A percentile compares a stretch with the other conserved stretches of the same genome.
Evolutionary conservation across 495 filamentous ascomycete genomes (phyloP).

Genomic region (Podospora bellae-mahoneyi): DNA sequence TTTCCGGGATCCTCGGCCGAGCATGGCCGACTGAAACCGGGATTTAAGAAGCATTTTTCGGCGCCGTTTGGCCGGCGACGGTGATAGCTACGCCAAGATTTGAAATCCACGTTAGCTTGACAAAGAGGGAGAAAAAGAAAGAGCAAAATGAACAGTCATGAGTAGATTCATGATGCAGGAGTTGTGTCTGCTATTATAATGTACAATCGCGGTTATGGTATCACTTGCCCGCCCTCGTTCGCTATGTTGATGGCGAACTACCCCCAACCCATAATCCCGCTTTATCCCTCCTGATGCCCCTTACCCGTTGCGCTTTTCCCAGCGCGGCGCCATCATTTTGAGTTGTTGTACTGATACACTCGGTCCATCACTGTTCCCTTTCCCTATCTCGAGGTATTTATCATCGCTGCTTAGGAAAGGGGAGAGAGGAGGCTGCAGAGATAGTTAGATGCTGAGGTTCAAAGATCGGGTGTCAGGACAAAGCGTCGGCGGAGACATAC

Average conservation of each 20-base stretch:
- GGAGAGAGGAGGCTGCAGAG: conserved; percentile 64
- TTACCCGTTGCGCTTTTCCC: neutral
- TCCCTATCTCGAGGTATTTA: conserved; percentile 3
- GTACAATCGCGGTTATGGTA: conserved; percentile 26
- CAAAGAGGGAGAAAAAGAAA: too few relatives aligned
- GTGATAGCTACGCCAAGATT: neutral
- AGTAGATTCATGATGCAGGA: conserved; percentile 12
- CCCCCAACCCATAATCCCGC: conserved; percentile 3
- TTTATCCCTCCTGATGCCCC: neutral
- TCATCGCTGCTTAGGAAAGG: conserved; percentile 48
- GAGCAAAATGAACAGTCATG: neutral
- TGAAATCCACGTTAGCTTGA: too few relatives aligned
- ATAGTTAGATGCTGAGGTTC: conserved; percentile 11
- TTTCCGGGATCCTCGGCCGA: conserved; percentile 20
- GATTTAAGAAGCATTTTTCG: conserved; percentile 12
- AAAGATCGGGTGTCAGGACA: neutral
- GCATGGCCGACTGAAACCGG: conserved; percentile 23
- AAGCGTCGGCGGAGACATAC: conserved; percentile 45
- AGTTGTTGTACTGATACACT: neutral
- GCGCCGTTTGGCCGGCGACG: neutral
- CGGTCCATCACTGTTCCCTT: neutral
- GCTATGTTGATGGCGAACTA: neutral
- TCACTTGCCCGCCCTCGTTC: neutral
- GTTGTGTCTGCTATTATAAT: conserved; percentile 26
- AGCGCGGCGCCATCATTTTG: neutral